Evolutionary conservation across 2,329 filamentous ascomycete species (phyloP).

Genomic region (Chaetomium olivaceum): DNA sequence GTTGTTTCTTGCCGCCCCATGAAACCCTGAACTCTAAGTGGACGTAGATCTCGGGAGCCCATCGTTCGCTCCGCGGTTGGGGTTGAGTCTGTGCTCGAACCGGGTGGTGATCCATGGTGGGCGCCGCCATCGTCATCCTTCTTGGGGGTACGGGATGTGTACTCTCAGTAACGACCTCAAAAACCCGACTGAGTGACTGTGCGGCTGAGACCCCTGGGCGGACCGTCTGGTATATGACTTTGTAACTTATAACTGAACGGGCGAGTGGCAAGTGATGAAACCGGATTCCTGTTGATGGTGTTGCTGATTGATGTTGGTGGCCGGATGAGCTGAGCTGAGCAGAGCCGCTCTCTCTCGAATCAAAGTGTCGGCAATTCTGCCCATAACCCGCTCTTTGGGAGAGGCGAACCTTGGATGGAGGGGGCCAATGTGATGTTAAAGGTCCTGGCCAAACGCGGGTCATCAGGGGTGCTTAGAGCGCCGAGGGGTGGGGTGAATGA

Average conservation of each 20-base stretch:
- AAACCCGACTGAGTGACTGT: neutral
- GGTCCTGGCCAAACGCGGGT: neutral
- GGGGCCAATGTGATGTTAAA: constrained; percentile 22
- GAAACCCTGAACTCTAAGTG: constrained; percentile 56
- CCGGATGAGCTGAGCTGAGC: constrained; percentile 12
- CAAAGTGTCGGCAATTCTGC: constrained; percentile 4
- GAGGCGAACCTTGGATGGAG: constrained; percentile 12
- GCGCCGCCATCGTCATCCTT: constrained; percentile 1
- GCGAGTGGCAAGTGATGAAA: neutral
- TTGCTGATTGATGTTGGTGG: neutral
- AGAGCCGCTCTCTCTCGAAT: neutral
- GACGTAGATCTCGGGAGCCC: constrained; percentile 49
- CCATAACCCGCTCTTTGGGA: neutral
- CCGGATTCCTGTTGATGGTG: neutral
- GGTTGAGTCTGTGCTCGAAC: constrained; percentile 6
- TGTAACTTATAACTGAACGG: neutral
- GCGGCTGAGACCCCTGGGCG: neutral
- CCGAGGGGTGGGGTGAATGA: constrained; percentile 10
- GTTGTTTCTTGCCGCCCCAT: constrained; percentile 47
- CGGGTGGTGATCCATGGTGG: constrained; percentile 21
- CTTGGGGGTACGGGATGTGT: no score
- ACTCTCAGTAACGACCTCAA: no score
- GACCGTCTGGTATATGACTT: neutral
- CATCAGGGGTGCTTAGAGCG: neutral
- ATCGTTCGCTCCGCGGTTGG: constrained; percentile 19